Evolutionary conservation across 1,284 basidiomycete genomes (phyloP).

Genomic region (Ustilago esculenta): DNA sequence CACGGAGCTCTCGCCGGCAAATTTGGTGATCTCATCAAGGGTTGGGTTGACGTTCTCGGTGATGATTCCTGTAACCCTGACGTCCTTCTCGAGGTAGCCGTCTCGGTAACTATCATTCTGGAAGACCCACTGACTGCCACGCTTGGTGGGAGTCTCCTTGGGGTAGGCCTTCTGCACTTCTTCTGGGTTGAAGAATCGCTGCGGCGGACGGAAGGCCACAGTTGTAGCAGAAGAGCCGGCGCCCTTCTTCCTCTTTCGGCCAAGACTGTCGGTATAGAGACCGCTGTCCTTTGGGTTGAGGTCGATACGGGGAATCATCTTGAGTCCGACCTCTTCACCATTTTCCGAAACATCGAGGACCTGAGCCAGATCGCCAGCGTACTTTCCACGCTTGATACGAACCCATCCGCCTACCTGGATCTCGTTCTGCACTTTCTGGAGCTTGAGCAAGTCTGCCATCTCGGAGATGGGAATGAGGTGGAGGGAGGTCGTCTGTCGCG

Average conservation of each 20-base stretch:
- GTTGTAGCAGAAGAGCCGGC: constrained; percentile 55
- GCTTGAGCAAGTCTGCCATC: constrained; percentile 95
- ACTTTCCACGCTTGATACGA: constrained; percentile 90
- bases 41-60: constrained; percentile 93
- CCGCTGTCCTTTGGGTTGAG: constrained; percentile 72
- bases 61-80: constrained; percentile 81
- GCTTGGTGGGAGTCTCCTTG: constrained; percentile 71
- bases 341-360: constrained; percentile 92
- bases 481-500: constrained; percentile 72
- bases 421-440: constrained; percentile 90
- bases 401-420: constrained; percentile 92
- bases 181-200: constrained; percentile 91
- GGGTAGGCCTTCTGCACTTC: constrained; percentile 90
- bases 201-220: constrained; percentile 79
- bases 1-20: constrained; percentile 72
- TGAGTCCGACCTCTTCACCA: constrained; percentile 90
- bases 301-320: constrained; percentile 96
- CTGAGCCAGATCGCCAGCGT: constrained; percentile 93
- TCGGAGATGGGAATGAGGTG: constrained; percentile 94
- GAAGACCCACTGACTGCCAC: constrained; percentile 71
- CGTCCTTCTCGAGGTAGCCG: constrained; percentile 96
- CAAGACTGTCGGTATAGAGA: constrained; percentile 67
- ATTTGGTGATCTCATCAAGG: constrained; percentile 92
- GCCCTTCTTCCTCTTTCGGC: constrained; percentile 66
- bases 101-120: constrained; percentile 92